phyloP scores from a whole-genome alignment of 1,139 yeast species.

The Waltiozyma sp. region DNA sequence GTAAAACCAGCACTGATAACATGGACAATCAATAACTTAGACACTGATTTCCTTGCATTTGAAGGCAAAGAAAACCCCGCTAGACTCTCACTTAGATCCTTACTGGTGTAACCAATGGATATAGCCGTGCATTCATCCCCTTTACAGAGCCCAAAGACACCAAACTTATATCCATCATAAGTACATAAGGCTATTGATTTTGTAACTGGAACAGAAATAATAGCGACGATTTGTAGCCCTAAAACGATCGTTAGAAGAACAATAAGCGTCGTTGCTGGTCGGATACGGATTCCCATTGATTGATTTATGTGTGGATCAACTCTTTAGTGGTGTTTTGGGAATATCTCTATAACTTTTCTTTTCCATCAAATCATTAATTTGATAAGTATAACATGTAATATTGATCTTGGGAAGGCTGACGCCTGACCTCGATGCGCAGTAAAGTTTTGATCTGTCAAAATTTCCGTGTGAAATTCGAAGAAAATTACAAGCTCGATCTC shows the following conservation, averaged over 20 bases:
- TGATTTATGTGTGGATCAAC: not conserved
- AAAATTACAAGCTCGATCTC: too few relatives aligned
- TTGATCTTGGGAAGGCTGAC: too few relatives aligned
- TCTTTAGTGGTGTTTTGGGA: too few relatives aligned
- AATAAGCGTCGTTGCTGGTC: conserved; percentile 28
- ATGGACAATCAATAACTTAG: conserved; percentile 64
- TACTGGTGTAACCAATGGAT: conserved; percentile 37
- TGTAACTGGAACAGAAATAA: conserved; percentile 55
- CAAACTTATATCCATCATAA: conserved; percentile 43
- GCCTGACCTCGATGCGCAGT: too few relatives aligned
- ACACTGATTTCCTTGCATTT: conserved; percentile 51
- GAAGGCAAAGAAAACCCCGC: conserved; percentile 40
- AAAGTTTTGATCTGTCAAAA: too few relatives aligned
- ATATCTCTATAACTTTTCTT: too few relatives aligned
- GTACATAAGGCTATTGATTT: conserved; percentile 7
- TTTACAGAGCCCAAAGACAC: conserved; percentile 77
- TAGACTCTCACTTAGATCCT: conserved; percentile 18
- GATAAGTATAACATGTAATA: too few relatives aligned
- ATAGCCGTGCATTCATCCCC: conserved; percentile 36
- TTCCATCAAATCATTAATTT: too few relatives aligned
- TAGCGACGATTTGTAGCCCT: conserved; percentile 41
- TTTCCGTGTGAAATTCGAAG: too few relatives aligned
- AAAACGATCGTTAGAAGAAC: conserved; percentile 36
- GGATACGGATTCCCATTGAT: conserved; percentile 22
- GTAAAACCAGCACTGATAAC: conserved; percentile 78